Conservation (phyloP, 129 eudicot genomes). For the sunflower (Helianthus annuus) region HanXRQr2.0-SUNRISE NC_035444.2:31422545-31423044, state of each 20-base stretch:
- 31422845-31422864: constrained; percentile 69
- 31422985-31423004: constrained; percentile 81
- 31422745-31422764: constrained; percentile 93
- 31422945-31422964: constrained; percentile 88
- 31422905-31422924: constrained; percentile 69
- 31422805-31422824: constrained; percentile 89
- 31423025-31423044: constrained; percentile 60
- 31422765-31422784: constrained; percentile 85
- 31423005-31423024: constrained; percentile 50
- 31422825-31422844: constrained; percentile 62
- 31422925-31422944: constrained; percentile 28
- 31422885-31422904: constrained; percentile 73
- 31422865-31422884: constrained; percentile 64
- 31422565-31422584: constrained; percentile 81
- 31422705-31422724: constrained; percentile 56
- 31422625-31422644: constrained; percentile 77
- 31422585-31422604: constrained; percentile 71
- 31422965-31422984: constrained; percentile 81
- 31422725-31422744: constrained; percentile 76
- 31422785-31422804: constrained; percentile 87
- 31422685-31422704: constrained; percentile 76
- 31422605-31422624: constrained; percentile 95
- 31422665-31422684: constrained; percentile 92
- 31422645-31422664: constrained; percentile 90
- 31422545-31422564: constrained; percentile 89